Base-by-base conservation (phyloP, 768 basidiomycete species). In the Sporobolomyces pararoseus region DNA sequence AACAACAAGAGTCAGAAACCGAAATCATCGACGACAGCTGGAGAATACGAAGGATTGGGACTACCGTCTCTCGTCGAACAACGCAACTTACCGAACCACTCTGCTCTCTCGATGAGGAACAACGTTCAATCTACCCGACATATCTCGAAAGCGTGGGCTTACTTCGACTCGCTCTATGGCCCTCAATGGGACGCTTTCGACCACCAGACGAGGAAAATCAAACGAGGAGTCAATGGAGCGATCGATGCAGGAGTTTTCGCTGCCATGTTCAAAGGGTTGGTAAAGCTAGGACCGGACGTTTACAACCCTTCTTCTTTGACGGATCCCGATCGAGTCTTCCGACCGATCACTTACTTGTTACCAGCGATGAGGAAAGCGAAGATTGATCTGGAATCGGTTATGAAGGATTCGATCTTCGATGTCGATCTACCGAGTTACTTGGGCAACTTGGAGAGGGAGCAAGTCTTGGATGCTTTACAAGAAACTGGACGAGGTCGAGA, bases 121-220 rank as follows among this genome's bases (percentile, higher is more conserved):
- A 29, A 31, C 34, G 47, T 60, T 9, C 42, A 49, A 34, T 21
- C 47, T 21, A 51, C 37, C 16, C 55, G 31, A 21, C 29, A 47
- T 47, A 60, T 76, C 29, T 46, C 42, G 31, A 71, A 75, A 42
- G 76, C 73, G 7, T 77, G 76, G 76, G 81, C 82, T 7, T 76
- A 89, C 21, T 76, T 86, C 27, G 81, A 84, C 16, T 62, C 76
- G 4, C 80, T 82, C 23, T 67, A 84, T 34, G 88, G 88, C 79
- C 88, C 90, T 77, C 82, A 84, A 14, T 85, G 91, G 74, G 78
- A 91, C 29, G 82, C 83, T 47, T 86, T 87, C 0, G 90, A 88
- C 72, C 65, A 87, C 32, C 0, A n/a, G 81, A 82, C 46, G 84
- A 87, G 84, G 86, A 86, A 34, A 13, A 52, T 3, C 78, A 78